Evolutionary conservation across 2,329 filamentous ascomycete species (phyloP), one percentile per base, ranked within the genome.

Genomic region (Plectosphaerella sp.): DNA sequence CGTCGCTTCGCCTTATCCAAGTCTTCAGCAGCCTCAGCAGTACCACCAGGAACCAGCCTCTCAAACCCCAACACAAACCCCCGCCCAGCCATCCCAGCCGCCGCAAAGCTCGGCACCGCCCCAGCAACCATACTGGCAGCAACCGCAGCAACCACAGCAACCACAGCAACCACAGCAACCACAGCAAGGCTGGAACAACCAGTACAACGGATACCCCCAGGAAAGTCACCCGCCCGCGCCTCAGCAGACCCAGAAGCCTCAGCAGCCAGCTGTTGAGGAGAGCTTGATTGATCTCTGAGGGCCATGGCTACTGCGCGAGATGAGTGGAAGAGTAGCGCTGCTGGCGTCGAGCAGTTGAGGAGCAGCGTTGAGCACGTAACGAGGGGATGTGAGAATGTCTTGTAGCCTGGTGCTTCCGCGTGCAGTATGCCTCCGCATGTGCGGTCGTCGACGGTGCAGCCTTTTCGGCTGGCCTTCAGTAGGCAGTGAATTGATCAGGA

Each of bases 201-300:
- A 52, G 63, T 64, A 48, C 58, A 57, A 65, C 68, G 72, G 75
- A 7, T 86, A 83, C 60, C 71, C 68, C 3, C 81, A 83, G 61
- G 80, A 86, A 22, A 72, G 79, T 3, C 89, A 90, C 61, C 87
- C 88, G 1, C 74, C 80, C 3, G 83, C 81, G 25, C 84, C 84
- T 15, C 80, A 85, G 54, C 82, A 86, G 65, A 77, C 81, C 25
- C 83, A 80, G 12, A 70, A 68, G 64, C 28, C 28, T 9, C 28
- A 33, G 28, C 75, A 76, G 61, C 80, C 79, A 14, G 78, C 73
- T 1, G 78, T 87, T 46, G 89, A 93, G 68, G 89, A 93, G 69
- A 87, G 84, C 53, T 70, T 94, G 62, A 94, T 94, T 68, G 89
- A 94, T 67, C 75, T 93, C 56, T 92, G 59, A 64, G 42, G 18